Percentiles rank a stretch among this genome's conserved stretches.
These are phyloP conservation scores for Herpetomonas samuelpessoai DNA, from an alignment of 208 protist genomes.

Conservation along the genomic window DNA sequence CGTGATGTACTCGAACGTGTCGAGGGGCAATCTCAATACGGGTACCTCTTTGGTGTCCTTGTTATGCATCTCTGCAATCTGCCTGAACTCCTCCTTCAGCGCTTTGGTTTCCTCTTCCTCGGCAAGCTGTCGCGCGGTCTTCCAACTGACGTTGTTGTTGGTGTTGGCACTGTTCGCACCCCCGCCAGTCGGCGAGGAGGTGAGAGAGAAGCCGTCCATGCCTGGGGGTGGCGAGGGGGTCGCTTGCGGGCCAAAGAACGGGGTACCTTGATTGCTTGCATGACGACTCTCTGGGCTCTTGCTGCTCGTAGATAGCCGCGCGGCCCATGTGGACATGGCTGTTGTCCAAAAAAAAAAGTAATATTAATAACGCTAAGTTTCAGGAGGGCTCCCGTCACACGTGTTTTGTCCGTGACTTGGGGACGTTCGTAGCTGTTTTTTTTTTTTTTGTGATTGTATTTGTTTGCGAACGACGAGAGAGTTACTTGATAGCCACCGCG, in stretches of 20 bases:
- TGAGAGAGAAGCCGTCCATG: too few relatives aligned
- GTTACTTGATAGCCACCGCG: not conserved
- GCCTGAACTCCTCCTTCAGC: slow-evolving; percentile 25
- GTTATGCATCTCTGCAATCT: slow-evolving; percentile 22
- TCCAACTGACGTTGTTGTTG: too few relatives aligned
- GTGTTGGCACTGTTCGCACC: too few relatives aligned
- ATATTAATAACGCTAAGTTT: not conserved
- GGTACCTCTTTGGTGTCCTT: slow-evolving; percentile 14
- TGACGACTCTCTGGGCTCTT: too few relatives aligned
- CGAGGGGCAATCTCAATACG: slow-evolving; percentile 31
- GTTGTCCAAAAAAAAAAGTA: slow-evolving; percentile 1
- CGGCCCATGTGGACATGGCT: slow-evolving; percentile 38
- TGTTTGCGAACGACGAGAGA: not conserved
- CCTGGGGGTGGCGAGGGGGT: too few relatives aligned
- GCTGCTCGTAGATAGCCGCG: slow-evolving; percentile 20
- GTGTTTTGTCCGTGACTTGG: too few relatives aligned
- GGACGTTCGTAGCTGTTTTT: too few relatives aligned
- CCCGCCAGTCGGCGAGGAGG: too few relatives aligned
- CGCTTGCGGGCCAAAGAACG: too few relatives aligned
- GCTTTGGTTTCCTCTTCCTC: not conserved
- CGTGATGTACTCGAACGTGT: slow-evolving; percentile 44
- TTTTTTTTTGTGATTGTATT: slow-evolving; percentile 6
- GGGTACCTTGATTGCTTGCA: too few relatives aligned
- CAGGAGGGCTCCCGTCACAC: too few relatives aligned
- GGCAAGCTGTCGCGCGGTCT: too few relatives aligned